Evolutionary conservation across 306 rosid genomes (phyloP).

Genomic region (Sicyos baderoa): DNA sequence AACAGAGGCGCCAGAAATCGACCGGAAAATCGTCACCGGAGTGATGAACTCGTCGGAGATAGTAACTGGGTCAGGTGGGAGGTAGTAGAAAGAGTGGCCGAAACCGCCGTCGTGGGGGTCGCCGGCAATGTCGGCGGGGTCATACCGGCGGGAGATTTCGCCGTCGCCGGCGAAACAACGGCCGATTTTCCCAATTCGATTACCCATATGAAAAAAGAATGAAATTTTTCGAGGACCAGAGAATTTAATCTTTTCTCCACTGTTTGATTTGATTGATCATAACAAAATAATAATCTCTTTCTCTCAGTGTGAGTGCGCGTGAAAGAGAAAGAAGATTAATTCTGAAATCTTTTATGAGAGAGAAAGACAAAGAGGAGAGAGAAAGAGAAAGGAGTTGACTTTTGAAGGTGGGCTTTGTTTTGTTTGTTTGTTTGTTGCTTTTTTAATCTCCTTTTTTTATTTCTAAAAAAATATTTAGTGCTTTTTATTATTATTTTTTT

Average conservation of each 20-base stretch:
- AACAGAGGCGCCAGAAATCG: conserved; percentile 66
- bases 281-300: background rate
- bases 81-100: conserved; percentile 53
- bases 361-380: conserved; percentile 10
- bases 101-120: conserved; percentile 33
- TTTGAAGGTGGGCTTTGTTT: background rate
- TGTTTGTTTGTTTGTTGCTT: conserved; percentile 21
- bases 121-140: conserved; percentile 10
- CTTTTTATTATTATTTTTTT: conserved; percentile 6
- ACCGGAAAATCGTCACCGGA: conserved; percentile 39
- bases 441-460: background rate
- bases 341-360: background rate
- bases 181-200: conserved; percentile 35
- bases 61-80: conserved; percentile 33
- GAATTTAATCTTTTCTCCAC: too few relatives aligned
- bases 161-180: conserved; percentile 45
- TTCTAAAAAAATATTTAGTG: conserved; percentile 6
- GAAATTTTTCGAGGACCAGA: too few relatives aligned
- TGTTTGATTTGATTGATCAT: too few relatives aligned
- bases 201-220: conserved; percentile 45
- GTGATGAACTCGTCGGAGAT: conserved; percentile 20
- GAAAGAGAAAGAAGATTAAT: too few relatives aligned
- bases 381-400: background rate
- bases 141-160: conserved; percentile 38
- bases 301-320: too few relatives aligned